Conservation (phyloP, 1,139 yeast genomes). For the Zygosaccharomyces pseudobailii region DNA sequence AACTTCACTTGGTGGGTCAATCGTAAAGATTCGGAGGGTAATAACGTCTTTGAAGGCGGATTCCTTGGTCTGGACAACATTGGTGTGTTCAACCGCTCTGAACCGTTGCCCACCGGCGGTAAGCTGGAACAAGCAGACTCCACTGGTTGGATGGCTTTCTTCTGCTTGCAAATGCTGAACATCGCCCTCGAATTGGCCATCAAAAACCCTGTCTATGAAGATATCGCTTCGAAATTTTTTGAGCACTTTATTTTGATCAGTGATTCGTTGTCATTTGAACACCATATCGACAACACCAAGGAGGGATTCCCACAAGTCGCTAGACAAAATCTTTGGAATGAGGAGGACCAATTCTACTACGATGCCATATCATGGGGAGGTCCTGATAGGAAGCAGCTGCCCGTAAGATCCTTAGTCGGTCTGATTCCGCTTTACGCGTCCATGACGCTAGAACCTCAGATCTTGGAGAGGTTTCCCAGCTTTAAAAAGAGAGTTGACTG, state of each 20-base stretch:
- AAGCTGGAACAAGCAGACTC: slow-evolving; percentile 91
- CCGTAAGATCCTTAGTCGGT: slow-evolving; percentile 88
- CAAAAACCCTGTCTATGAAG: slow-evolving; percentile 83
- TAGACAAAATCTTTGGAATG: slow-evolving; percentile 81
- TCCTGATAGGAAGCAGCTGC: slow-evolving; percentile 63
- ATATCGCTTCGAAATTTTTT: slow-evolving; percentile 91
- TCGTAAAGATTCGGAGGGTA: slow-evolving; percentile 83
- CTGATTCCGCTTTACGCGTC: slow-evolving; percentile 91
- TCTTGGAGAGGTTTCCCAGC: slow-evolving; percentile 72
- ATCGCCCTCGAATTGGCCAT: slow-evolving; percentile 89
- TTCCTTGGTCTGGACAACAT: slow-evolving; percentile 91
- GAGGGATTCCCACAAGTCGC: slow-evolving; percentile 42
- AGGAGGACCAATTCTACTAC: slow-evolving; percentile 81
- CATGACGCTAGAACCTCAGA: slow-evolving; percentile 82
- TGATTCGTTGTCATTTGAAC: slow-evolving; percentile 80
- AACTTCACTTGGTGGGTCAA: slow-evolving; percentile 99
- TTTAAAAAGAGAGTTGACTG: slow-evolving; percentile 83
- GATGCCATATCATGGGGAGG: slow-evolving; percentile 90
- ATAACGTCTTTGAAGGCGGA: slow-evolving; percentile 92
- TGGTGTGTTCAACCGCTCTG: slow-evolving; percentile 91
- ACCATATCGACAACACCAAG: slow-evolving; percentile 31
- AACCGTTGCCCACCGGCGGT: slow-evolving; percentile 93
- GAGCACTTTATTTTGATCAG: slow-evolving; percentile 91
- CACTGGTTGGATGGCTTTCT: slow-evolving; percentile 98
- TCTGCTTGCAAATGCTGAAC: slow-evolving; percentile 84